Conservation (phyloP, 2,329 filamentous ascomycete species). For the Ophiostoma himal-ulmi region DNA sequence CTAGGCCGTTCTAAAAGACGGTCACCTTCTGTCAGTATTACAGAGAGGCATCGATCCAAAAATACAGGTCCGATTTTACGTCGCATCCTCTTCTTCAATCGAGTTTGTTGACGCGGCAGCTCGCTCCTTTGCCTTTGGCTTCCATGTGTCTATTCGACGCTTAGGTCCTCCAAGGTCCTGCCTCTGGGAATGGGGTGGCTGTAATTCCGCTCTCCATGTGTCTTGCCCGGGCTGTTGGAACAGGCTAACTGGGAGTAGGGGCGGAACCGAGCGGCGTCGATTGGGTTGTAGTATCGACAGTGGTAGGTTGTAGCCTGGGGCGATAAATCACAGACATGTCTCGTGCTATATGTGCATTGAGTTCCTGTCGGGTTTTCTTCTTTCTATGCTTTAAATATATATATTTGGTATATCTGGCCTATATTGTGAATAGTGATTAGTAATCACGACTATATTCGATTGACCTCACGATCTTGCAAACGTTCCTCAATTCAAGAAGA, state of each 20-base stretch:
- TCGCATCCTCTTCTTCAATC: neutral
- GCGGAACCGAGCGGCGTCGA: neutral
- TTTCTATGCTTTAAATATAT: no score
- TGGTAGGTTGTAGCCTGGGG: neutral
- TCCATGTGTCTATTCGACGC: no score
- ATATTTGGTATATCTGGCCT: neutral
- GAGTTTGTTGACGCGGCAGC: neutral
- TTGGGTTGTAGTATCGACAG: neutral
- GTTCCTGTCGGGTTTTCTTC: neutral
- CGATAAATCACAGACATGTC: neutral
- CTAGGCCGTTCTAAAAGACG: neutral
- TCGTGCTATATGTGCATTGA: neutral
- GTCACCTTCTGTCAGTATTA: no score
- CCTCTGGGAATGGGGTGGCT: neutral
- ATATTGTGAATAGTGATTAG: neutral
- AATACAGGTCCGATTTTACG: neutral
- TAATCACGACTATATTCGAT: neutral
- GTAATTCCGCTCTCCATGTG: conserved; percentile 1
- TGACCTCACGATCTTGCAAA: neutral
- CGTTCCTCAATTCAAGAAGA: no score
- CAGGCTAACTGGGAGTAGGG: conserved; percentile 4
- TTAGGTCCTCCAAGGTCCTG: no score
- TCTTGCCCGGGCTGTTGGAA: neutral
- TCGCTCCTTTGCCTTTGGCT: neutral
- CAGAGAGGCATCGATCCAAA: no score